Percentiles rank a stretch among this genome's conserved stretches.
Evolutionary conservation across 75 land plant species (phyloP).

Genomic region (Isoetes taiwanensis): DNA sequence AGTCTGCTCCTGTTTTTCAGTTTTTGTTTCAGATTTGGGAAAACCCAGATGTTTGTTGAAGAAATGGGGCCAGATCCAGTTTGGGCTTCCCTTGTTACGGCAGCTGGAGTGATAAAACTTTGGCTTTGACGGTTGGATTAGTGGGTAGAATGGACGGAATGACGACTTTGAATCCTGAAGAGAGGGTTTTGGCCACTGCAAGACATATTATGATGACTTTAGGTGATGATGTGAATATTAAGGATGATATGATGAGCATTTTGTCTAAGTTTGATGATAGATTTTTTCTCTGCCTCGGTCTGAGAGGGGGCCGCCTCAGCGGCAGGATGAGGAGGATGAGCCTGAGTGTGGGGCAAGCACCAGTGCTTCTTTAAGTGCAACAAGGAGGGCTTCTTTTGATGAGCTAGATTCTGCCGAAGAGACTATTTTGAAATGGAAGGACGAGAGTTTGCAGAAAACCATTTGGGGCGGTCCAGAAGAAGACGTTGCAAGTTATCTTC

Average conservation of each 20-base stretch:
- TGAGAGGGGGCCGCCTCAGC: neutral
- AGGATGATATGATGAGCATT: slow-evolving; percentile 16
- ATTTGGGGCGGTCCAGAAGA: slow-evolving; percentile 40
- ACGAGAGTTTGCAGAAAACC: slow-evolving; percentile 21
- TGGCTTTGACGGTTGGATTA: too few relatives aligned
- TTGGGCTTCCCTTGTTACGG: too few relatives aligned
- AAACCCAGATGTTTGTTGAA: too few relatives aligned
- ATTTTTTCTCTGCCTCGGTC: slow-evolving; percentile 5
- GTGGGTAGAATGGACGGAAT: too few relatives aligned
- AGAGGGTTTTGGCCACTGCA: slow-evolving; percentile 25
- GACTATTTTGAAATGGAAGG: slow-evolving; percentile 29
- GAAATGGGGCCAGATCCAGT: too few relatives aligned
- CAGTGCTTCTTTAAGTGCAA: neutral
- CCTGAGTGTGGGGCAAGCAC: too few relatives aligned
- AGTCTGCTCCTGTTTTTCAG: too few relatives aligned
- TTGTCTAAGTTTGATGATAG: slow-evolving; percentile 22
- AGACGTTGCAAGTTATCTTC: slow-evolving; percentile 29
- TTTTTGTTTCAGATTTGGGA: too few relatives aligned
- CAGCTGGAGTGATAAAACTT: too few relatives aligned
- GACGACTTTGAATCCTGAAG: too few relatives aligned
- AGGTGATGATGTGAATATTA: slow-evolving; percentile 3
- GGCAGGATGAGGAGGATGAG: neutral
- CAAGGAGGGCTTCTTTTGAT: slow-evolving; percentile 9
- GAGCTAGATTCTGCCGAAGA: slow-evolving; percentile 16
- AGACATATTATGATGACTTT: slow-evolving; percentile 25